phyloP scores from a whole-genome alignment of 2,329 filamentous ascomycete genomes.

The Talaromyces sp. region DNA sequence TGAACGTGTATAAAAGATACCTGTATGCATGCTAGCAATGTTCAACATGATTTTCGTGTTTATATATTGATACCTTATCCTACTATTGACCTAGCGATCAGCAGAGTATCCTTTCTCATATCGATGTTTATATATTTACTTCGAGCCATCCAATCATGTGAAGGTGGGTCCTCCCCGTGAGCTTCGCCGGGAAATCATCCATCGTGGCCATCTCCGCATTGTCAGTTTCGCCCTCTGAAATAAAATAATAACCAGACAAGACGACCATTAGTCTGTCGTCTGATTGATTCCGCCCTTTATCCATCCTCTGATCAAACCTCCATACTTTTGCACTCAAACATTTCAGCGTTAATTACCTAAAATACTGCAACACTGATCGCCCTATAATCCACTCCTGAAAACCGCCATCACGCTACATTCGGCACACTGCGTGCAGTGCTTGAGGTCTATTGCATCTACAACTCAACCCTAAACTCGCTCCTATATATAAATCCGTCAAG shows the following conservation, averaged over 20 bases:
- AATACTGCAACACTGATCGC: background rate
- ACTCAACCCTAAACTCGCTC: too few species aligned
- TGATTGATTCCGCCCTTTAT: background rate
- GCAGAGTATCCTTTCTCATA: too few species aligned
- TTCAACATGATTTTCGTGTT: background rate
- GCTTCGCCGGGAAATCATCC: background rate
- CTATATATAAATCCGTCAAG: conserved; percentile 9
- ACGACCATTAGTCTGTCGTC: background rate
- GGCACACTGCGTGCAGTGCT: background rate
- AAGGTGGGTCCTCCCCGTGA: background rate
- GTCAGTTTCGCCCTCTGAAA: background rate
- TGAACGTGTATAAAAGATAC: background rate
- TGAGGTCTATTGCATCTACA: background rate
- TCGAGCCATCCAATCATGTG: background rate
- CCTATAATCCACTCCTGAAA: background rate
- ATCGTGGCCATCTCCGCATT: background rate
- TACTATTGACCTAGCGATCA: too few species aligned
- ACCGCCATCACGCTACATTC: background rate
- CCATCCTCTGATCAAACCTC: background rate
- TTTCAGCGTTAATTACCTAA: background rate
- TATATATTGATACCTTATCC: too few species aligned
- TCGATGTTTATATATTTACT: too few species aligned
- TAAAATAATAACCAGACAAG: background rate
- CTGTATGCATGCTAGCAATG: background rate
- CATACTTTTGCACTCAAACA: background rate